Base-by-base conservation (phyloP, 495 filamentous ascomycete genomes). In the Tuber microsphaerosporum region DNA sequence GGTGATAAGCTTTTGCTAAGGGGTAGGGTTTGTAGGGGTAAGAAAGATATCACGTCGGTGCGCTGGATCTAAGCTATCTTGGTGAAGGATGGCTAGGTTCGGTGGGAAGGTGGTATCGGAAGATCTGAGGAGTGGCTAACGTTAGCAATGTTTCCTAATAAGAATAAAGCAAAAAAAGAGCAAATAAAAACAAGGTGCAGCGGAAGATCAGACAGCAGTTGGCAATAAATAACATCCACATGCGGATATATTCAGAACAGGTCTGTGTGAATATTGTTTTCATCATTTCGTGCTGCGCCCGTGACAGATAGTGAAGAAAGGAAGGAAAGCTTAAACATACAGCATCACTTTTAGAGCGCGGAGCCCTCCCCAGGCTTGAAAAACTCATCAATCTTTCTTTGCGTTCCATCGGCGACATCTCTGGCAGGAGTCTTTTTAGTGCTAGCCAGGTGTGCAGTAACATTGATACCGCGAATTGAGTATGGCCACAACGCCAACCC, bases 401-500 rank as follows among this genome's bases (percentile, higher is more conserved):
- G 93, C 22, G 86, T 87, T 42, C 86, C 87, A 80, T 97, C 93
- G 83, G 91, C 88, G 73, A 90, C 85, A 81, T 92, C 94, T 43
- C 92, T 92, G 75, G 96, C 90, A 4, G 92, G 92, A 34, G 92
- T 92, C 77, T 92, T 91, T 81, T 91, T 93, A 68, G 96, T 85
- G 43, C 90, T 89, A 69, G 85, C 82, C 9, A 97, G 87, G 83
- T 97, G 94, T 2, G 87, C 86, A 73, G 87, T 87, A 45, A 87
- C 87, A 81, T 97, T 91, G 76, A 91, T 84, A 17, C 84, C 85
- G 26, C 85, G 84, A 69, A 92, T 86, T 26, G 81, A 56, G 68
- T 86, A 74, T 42, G 77, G 70, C 39, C 77, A 37, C 20, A 81
- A 61, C 34, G 72, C 68, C 1, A 80, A 39, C 2, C 71, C 44